Evolutionary conservation across 805 yeast genomes (phyloP).

Genomic region (Yarrowia sp.): DNA sequence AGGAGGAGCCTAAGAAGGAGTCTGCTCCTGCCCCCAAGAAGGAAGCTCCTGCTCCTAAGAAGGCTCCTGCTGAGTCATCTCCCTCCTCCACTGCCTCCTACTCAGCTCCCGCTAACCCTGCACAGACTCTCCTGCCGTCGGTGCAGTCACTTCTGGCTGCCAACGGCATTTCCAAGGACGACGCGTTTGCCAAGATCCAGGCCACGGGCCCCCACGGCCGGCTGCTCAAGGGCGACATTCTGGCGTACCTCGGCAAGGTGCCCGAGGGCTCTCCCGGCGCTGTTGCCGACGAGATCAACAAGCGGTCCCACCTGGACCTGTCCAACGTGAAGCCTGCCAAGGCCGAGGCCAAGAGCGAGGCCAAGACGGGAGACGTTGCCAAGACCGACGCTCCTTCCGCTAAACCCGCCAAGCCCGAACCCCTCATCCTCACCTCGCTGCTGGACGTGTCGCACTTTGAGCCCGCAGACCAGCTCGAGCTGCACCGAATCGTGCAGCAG

Average conservation of each 20-base stretch:
- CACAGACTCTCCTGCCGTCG: slow-evolving; percentile 77
- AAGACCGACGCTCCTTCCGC: slow-evolving; percentile 43
- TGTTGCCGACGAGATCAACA: slow-evolving; percentile 62
- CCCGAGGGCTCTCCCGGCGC: slow-evolving; percentile 59
- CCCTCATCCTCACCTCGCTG: slow-evolving; percentile 40
- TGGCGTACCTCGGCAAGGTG: slow-evolving; percentile 80
- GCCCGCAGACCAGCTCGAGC: slow-evolving; percentile 45
- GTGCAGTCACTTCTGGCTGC: slow-evolving; percentile 69
- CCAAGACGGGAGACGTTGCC: slow-evolving; percentile 29
- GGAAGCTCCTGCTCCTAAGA: slow-evolving; percentile 28
- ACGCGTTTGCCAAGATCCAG: slow-evolving; percentile 72
- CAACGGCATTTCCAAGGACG: slow-evolving; percentile 68
- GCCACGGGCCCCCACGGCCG: slow-evolving; percentile 93
- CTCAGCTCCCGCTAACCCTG: slow-evolving; percentile 61
- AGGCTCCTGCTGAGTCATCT: slow-evolving; percentile 28
- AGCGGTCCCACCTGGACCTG: slow-evolving; percentile 70
- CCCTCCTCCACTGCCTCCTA: slow-evolving; percentile 41
- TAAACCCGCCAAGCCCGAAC: slow-evolving; percentile 38
- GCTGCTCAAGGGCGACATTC: slow-evolving; percentile 86
- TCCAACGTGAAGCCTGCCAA: slow-evolving; percentile 59
- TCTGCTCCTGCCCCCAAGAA: slow-evolving; percentile 39
- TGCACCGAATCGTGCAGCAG: slow-evolving; percentile 52
- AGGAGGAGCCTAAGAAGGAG: slow-evolving; percentile 40
- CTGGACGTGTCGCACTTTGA: slow-evolving; percentile 42
- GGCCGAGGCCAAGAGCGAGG: not conserved